Base-by-base conservation (phyloP, 2,329 filamentous ascomycete genomes). In the Passalora sequoiae region DNA sequence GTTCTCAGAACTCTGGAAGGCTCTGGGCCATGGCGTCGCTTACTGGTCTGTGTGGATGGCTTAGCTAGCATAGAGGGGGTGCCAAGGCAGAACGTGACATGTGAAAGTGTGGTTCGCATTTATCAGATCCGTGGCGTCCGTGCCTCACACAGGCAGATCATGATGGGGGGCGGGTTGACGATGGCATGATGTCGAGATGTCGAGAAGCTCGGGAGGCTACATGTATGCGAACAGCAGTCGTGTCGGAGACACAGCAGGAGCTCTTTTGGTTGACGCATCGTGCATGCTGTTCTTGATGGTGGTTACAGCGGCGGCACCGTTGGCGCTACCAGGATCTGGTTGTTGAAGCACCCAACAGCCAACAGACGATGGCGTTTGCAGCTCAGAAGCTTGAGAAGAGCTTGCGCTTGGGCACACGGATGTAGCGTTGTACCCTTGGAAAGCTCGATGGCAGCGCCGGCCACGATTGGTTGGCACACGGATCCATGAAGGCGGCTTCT, bases 321-420 rank as follows among this genome's bases (percentile, higher is more conserved):
- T 25, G 16, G 33, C 33, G 17, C 16, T 13, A 24, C 30, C 21
- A 30, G 27, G 21, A 36, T 30, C 28, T 38, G 12, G 24, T n/a
- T 24, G 36, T 17, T 17, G 43, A 30, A 35, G 25, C 32, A 21
- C 30, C 25, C 36, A 37, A 7, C 20, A 33, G 16, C 45, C 33
- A 36, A 33, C 27, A 28, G 40, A 17, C 10, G 13, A 47, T 47
- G 25, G 45, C 30, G 40, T 48, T 32, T 29, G 32, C 37, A 13
- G 30, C 24, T 21, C 28, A 32, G 31, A 38, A 44, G 41, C 24
- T 42, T 48, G 31, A n/a, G 32, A 31, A 42, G 31, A 48, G 46
- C 41, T 48, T 40, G 36, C 44, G 22, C 38, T 32, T 44, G 40
- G 45, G 28, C 25, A 13, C 13, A 10, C 13, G 13, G 20, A 40